phyloP scores from a whole-genome alignment of 768 basidiomycete species.

The Albatrellus ellisii region DNA sequence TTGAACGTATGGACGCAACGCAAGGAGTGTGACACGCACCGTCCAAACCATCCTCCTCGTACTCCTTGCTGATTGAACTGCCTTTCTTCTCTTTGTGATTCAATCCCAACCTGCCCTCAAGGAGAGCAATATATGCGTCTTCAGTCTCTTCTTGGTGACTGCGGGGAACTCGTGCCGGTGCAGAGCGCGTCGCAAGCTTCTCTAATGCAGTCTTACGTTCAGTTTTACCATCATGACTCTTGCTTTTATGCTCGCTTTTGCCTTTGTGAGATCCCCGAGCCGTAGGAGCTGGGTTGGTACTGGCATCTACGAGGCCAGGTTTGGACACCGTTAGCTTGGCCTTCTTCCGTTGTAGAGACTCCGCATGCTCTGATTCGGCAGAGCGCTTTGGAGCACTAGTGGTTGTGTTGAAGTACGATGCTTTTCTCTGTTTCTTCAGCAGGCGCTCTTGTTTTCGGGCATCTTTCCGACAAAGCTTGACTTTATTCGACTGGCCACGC shows the following conservation, averaged over 20 bases:
- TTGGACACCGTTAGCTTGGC: slow-evolving; percentile 17
- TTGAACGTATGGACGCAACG: background rate
- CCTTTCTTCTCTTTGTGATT: slow-evolving; percentile 23
- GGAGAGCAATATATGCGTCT: slow-evolving; percentile 73
- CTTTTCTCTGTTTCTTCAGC: slow-evolving; percentile 48
- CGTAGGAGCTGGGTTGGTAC: background rate
- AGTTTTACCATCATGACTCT: too few relatives aligned
- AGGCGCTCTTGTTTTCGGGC: slow-evolving; percentile 48
- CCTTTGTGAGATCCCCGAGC: slow-evolving; percentile 4
- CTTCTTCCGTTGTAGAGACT: slow-evolving; percentile 40
- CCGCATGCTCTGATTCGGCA: slow-evolving; percentile 30
- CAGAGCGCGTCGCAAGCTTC: slow-evolving; percentile 18
- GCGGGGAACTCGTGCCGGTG: slow-evolving; percentile 13
- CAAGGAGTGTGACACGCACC: slow-evolving; percentile 32
- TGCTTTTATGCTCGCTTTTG: slow-evolving; percentile 5
- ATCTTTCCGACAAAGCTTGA: slow-evolving; percentile 30
- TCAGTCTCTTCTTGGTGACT: slow-evolving; percentile 47
- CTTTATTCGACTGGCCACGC: background rate
- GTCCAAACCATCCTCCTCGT: slow-evolving; percentile 72
- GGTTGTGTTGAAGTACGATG: slow-evolving; percentile 36
- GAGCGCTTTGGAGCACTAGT: slow-evolving; percentile 23
- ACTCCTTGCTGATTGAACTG: slow-evolving; percentile 27
- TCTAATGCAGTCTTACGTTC: slow-evolving; percentile 22
- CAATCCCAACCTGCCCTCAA: slow-evolving; percentile 69
- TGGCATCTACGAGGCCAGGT: background rate